Evolutionary conservation across 2,329 filamentous ascomycete genomes (phyloP).

Genomic region (Blumeriella jaapii): DNA sequence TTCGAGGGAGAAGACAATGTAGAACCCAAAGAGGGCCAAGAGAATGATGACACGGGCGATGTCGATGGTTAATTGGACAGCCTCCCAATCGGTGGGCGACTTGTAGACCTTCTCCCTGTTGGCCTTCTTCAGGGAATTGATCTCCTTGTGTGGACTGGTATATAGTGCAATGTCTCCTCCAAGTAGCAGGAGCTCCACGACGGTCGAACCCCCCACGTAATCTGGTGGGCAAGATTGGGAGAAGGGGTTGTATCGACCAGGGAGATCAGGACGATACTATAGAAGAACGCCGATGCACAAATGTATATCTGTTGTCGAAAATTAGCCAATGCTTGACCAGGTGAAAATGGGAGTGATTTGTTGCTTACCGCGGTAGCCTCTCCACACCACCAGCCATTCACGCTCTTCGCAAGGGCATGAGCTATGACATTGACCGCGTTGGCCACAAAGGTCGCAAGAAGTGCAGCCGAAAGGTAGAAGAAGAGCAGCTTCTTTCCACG

Average conservation of each 20-base stretch:
- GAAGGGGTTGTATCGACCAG: slow-evolving; percentile 74
- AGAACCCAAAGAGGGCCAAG: slow-evolving; percentile 40
- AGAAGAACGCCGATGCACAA: slow-evolving; percentile 74
- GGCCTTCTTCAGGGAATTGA: slow-evolving; percentile 30
- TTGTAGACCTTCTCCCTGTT: slow-evolving; percentile 31
- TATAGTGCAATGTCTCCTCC: slow-evolving; percentile 58
- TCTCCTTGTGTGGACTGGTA: slow-evolving; percentile 51
- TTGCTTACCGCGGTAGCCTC: slow-evolving; percentile 60
- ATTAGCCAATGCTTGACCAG: too few species aligned
- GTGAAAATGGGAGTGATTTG: too few species aligned
- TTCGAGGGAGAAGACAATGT: slow-evolving; percentile 38
- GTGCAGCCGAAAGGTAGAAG: slow-evolving; percentile 58
- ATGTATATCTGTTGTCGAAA: slow-evolving; percentile 59
- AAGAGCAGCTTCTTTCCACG: slow-evolving; percentile 60
- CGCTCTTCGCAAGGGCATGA: slow-evolving; percentile 57
- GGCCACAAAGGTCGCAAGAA: slow-evolving; percentile 63
- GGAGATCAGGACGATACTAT: slow-evolving; percentile 75
- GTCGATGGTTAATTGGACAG: slow-evolving; percentile 54
- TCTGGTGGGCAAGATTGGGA: slow-evolving; percentile 67
- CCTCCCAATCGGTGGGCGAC: slow-evolving; percentile 41
- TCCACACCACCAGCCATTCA: slow-evolving; percentile 71
- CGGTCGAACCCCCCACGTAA: slow-evolving; percentile 67
- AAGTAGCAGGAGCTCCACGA: slow-evolving; percentile 63
- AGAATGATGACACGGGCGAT: slow-evolving; percentile 58
- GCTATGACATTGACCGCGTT: slow-evolving; percentile 63